Evolutionary conservation across 768 basidiomycete species (phyloP).

Genomic region (Leccinum longicurvipes): DNA sequence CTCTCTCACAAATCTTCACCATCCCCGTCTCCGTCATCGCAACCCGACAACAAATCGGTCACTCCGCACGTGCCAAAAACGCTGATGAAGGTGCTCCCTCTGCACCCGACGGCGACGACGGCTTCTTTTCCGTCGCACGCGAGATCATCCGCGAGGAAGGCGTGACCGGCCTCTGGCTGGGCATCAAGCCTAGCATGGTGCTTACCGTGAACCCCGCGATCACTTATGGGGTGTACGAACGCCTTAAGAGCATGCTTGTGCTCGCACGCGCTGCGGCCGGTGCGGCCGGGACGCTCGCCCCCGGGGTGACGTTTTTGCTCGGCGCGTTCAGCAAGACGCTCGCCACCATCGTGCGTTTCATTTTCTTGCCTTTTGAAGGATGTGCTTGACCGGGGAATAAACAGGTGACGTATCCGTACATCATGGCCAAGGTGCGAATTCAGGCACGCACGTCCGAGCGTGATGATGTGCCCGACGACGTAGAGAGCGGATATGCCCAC

Average conservation of each 20-base stretch:
- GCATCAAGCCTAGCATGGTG: constrained; percentile 89
- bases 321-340: constrained; percentile 93
- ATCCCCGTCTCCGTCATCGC: constrained; percentile 98
- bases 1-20: constrained; percentile 94
- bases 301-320: constrained; percentile 76
- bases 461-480: constrained; percentile 36
- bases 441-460: constrained; percentile 73
- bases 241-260: constrained; percentile 74
- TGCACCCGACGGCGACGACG: constrained; percentile 46
- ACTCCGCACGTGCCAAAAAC: constrained; percentile 18
- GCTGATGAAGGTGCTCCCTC: not conserved
- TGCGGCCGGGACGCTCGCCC: constrained; percentile 59
- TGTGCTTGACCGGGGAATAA: not conserved
- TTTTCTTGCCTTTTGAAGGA: not conserved
- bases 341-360: constrained; percentile 77
- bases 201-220: constrained; percentile 97
- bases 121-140: constrained; percentile 73
- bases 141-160: constrained; percentile 92
- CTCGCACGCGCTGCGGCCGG: constrained; percentile 48
- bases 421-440: constrained; percentile 95
- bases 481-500: constrained; percentile 18
- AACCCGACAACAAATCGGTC: constrained; percentile 91
- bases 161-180: constrained; percentile 86
- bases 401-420: constrained; percentile 92
- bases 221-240: constrained; percentile 93